Conservation (phyloP, 148 eudicot species). For the Heliamphora exappendiculata region DNA sequence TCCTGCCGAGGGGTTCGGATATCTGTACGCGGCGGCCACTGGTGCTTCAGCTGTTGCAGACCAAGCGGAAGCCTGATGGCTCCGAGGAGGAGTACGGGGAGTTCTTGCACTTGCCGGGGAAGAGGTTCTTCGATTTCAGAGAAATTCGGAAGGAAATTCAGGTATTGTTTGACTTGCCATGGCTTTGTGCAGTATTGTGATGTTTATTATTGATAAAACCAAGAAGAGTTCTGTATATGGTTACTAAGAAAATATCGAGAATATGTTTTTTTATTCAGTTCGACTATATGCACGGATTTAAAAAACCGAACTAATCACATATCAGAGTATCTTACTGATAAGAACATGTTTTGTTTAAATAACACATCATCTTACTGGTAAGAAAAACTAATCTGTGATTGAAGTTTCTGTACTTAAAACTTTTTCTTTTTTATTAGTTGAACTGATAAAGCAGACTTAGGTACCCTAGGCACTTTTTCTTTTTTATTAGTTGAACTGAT, state of each 20-base stretch:
- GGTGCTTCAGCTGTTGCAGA: constrained; percentile 74
- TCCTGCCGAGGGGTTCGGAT: constrained; percentile 77
- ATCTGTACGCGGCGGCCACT: constrained; percentile 89
- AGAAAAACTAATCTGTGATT: too few species aligned
- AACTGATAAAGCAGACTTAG: background rate
- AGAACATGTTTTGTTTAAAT: too few species aligned
- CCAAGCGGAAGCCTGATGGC: constrained; percentile 41
- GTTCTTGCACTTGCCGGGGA: constrained; percentile 75
- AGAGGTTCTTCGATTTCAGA: constrained; percentile 50
- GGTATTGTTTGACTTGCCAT: constrained; percentile 27
- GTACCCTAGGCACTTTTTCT: too few species aligned
- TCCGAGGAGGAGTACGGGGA: constrained; percentile 80
- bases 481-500: background rate
- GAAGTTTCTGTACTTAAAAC: too few species aligned
- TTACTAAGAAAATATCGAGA: too few species aligned
- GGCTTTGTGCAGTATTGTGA: background rate
- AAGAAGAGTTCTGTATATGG: background rate
- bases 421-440: background rate
- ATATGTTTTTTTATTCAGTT: too few species aligned
- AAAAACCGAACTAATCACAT: too few species aligned
- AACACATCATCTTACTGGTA: too few species aligned
- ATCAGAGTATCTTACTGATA: too few species aligned
- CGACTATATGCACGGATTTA: too few species aligned
- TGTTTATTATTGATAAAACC: background rate
- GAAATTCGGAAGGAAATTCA: constrained; percentile 75